Evolutionary conservation across 73 alveolate species (phyloP).

Genomic region (Blepharisma japonicum): DNA sequence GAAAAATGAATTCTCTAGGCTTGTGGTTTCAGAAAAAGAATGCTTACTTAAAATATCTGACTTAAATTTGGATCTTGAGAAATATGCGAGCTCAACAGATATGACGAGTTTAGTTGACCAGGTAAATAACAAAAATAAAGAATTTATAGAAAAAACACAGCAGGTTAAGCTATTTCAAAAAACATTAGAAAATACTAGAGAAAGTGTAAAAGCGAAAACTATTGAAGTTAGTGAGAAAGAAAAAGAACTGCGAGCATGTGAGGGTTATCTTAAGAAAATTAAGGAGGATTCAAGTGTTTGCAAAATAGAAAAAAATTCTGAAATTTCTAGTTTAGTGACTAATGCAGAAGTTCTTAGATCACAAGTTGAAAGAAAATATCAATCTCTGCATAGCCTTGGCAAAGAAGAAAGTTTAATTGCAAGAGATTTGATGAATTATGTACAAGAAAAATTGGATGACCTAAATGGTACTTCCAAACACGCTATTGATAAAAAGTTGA

Average conservation of each 20-base stretch:
- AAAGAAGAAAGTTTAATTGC: no score
- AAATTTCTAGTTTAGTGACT: neutral
- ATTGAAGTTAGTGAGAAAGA: constrained; percentile 16
- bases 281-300: neutral
- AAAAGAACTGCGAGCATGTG: neutral
- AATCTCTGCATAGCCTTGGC: no score
- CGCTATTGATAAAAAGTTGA: no score
- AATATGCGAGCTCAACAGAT: neutral
- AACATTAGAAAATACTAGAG: neutral
- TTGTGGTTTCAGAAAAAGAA: constrained; percentile 12
- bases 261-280: neutral
- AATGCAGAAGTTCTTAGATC: neutral
- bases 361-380: no score
- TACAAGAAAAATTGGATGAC: no score
- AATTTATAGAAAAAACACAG: neutral
- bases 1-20: neutral
- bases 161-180: neutral
- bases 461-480: no score
- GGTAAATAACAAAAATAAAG: neutral
- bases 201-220: neutral
- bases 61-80: neutral
- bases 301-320: neutral
- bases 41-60: constrained; percentile 11
- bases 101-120: neutral
- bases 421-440: no score